phyloP scores from a whole-genome alignment of 176 grass and related monocot species.

The Hsuehochloa calcarea region DNA sequence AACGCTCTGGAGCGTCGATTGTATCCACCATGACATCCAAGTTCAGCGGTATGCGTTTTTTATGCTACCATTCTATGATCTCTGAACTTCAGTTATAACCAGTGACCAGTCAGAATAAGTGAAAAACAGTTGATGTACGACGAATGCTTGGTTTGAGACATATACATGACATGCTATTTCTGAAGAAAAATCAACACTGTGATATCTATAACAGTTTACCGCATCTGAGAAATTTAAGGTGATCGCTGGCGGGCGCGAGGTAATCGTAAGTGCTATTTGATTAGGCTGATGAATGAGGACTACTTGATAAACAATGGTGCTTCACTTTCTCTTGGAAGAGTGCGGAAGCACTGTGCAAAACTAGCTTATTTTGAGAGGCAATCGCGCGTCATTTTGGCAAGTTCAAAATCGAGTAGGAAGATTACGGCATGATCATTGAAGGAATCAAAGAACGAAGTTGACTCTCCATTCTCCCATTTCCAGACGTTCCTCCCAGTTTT shows the following conservation, averaged over 20 bases:
- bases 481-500: neutral
- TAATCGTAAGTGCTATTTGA: neutral
- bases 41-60: neutral
- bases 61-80: neutral
- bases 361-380: neutral
- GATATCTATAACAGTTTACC: neutral
- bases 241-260: no score
- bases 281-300: neutral
- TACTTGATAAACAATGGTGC: neutral
- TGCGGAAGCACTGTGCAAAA: neutral
- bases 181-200: neutral
- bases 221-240: no score
- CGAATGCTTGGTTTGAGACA: neutral
- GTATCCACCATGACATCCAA: neutral
- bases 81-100: neutral
- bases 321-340: neutral
- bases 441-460: slow-evolving; percentile 15
- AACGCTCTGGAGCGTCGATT: neutral
- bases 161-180: neutral
- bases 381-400: neutral
- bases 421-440: neutral
- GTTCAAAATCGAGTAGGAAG: slow-evolving; percentile 8
- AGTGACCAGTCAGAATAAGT: neutral
- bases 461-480: neutral
- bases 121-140: neutral